Evolutionary conservation across 2,329 filamentous ascomycete species (phyloP), one percentile per base, ranked within the genome.

Genomic region (Fusarium sp.): DNA sequence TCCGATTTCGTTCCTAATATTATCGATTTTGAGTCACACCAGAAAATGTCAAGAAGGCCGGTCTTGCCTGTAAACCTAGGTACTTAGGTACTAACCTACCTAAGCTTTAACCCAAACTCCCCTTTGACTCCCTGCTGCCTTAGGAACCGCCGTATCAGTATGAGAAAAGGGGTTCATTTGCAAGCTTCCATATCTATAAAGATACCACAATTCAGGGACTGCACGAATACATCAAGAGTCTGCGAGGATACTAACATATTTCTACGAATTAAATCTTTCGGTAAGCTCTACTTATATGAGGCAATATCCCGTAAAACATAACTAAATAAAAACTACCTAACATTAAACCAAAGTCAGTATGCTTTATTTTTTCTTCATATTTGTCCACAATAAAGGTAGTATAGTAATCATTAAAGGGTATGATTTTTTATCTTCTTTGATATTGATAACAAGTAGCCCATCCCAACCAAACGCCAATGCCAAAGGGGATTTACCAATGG

Each of bases 381-480:
- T 36, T 48, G 10, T 47, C 32, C 20, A 48, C 36, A 35, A 38
- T 22, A 26, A 26, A 26, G 26, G 26, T 26, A 50, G 22, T 26
- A 28, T 38, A 26, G 30, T 26, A 47, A 28, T n/a, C 45, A 41
- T 22, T 47, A 17, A 51, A 57, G 32, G 22, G 24, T 35, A 47
- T 45, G 54, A 53, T 56, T 35, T 24, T 55, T 38, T 48, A 24
- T 63, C 62, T 57, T 67, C 63, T 66, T 67, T 61, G 7, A 32
- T 44, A 26, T 66, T 42, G 53, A 54, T 70, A 68, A 64, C 50
- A 66, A 70, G 53, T 66, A 50, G 42, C 45, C 69, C 35, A 66
- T 61, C 70, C 70, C 60, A 72, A 57, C 75, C 73, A 69, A 66
- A 78, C 76, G 76, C 76, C 76, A 69, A 69, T 70, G 48, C 59